Conservation (phyloP, 768 basidiomycete genomes). For the Suillus plorans region DNA sequence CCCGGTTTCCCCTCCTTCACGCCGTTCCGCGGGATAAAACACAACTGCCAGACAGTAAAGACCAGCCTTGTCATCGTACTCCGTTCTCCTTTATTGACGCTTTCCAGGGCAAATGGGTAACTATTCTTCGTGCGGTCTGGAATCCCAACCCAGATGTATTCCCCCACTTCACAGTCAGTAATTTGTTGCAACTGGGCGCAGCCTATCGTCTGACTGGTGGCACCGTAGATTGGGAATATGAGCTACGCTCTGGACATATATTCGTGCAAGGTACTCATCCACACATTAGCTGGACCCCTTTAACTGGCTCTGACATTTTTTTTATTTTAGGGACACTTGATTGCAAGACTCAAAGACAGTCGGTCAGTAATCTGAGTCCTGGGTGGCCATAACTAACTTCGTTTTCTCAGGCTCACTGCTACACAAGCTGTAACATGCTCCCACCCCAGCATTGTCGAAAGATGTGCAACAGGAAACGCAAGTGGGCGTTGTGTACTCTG, state of each 20-base stretch:
- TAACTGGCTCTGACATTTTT: background rate
- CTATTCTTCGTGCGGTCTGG: constrained; percentile 78
- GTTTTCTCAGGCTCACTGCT: constrained; percentile 60
- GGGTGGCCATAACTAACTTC: background rate
- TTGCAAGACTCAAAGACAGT: constrained; percentile 61
- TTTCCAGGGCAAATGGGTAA: constrained; percentile 76
- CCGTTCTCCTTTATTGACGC: constrained; percentile 1
- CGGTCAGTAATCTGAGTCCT: constrained; percentile 39
- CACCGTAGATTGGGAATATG: constrained; percentile 69
- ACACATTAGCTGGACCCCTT: background rate
- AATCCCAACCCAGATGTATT: constrained; percentile 73
- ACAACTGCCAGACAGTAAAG: constrained; percentile 81
- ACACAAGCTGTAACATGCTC: constrained; percentile 91
- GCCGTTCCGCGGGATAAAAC: constrained; percentile 61
- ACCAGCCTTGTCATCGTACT: no score
- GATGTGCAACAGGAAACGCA: constrained; percentile 75
- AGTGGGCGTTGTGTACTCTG: constrained; percentile 81
- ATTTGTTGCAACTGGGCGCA: constrained; percentile 2
- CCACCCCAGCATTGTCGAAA: constrained; percentile 72
- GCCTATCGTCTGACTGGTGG: background rate
- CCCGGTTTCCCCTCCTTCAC: constrained; percentile 57
- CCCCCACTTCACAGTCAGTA: constrained; percentile 77
- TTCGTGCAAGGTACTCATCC: constrained; percentile 57
- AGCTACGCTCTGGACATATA: constrained; percentile 74
- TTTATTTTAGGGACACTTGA: constrained; percentile 58